Percentiles rank a stretch among this genome's conserved stretches.
phyloP scores from a whole-genome alignment of 225 moss, liverwort and hornwort genomes.

The Polytrichum commune region DNA sequence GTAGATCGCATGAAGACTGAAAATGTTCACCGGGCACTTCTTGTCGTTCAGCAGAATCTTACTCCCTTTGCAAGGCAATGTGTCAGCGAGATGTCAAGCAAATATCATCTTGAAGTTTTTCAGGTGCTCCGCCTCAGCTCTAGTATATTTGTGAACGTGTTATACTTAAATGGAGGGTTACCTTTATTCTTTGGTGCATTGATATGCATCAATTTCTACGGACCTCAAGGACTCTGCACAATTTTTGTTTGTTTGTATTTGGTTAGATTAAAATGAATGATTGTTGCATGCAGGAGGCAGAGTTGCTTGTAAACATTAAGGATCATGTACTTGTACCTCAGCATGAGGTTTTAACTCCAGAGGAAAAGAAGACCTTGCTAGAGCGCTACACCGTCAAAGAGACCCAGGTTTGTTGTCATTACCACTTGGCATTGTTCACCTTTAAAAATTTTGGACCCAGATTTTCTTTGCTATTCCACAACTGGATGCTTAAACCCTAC shows the following conservation, averaged over 20 bases:
- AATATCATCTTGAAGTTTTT: conserved; percentile 74
- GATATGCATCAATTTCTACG: too few species aligned
- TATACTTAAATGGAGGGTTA: neutral
- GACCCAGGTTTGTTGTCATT: conserved; percentile 45
- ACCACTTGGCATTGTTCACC: too few species aligned
- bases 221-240: too few species aligned
- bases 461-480: too few species aligned
- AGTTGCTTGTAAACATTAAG: conserved; percentile 74
- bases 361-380: conserved; percentile 64
- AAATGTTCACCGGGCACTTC: conserved; percentile 57
- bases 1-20: conserved; percentile 77
- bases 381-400: conserved; percentile 61
- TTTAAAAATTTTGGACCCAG: too few species aligned
- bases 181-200: neutral
- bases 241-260: too few species aligned
- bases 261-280: too few species aligned
- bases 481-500: too few species aligned
- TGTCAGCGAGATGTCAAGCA: conserved; percentile 67
- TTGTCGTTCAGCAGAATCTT: conserved; percentile 69
- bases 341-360: conserved; percentile 59
- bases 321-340: conserved; percentile 66
- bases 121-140: conserved; percentile 35
- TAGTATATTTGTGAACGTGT: neutral
- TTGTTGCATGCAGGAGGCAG: conserved; percentile 50
- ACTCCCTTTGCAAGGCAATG: conserved; percentile 67